These are phyloP conservation scores for Phycomyces blakesleeanus DNA, from an alignment of 192 early-diverging fungal genomes.

Conservation along the genomic window DNA sequence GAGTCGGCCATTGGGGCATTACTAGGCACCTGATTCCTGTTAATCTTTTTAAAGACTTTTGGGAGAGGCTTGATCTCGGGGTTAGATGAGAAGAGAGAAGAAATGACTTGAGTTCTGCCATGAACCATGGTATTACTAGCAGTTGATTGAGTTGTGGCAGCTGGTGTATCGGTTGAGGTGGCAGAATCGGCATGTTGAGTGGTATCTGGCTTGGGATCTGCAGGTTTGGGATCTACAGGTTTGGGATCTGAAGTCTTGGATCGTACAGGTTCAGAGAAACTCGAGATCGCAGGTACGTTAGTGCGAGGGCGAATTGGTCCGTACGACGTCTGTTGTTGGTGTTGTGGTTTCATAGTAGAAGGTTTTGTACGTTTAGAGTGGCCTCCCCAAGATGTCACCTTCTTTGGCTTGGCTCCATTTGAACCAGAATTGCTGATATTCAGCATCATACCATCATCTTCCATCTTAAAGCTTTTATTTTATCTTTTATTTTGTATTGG, in stretches of 20 bases:
- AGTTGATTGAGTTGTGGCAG: slow-evolving; percentile 19
- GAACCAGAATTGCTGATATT: slow-evolving; percentile 51
- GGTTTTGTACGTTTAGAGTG: slow-evolving; percentile 32
- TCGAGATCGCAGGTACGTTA: slow-evolving; percentile 5
- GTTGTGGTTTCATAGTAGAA: slow-evolving; percentile 9
- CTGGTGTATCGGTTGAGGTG: slow-evolving; percentile 12
- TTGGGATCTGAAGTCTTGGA: slow-evolving; percentile 36
- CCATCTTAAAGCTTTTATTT: slow-evolving; percentile 48
- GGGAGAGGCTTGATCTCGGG: slow-evolving; percentile 43
- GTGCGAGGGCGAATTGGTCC: background rate
- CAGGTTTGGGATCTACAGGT: slow-evolving; percentile 16
- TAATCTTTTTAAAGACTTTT: slow-evolving; percentile 20
- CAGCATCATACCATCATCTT: slow-evolving; percentile 69
- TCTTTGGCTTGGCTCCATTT: slow-evolving; percentile 19
- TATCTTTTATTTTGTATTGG: background rate
- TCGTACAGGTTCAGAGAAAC: background rate
- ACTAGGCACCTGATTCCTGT: slow-evolving; percentile 36
- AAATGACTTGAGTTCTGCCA: slow-evolving; percentile 65
- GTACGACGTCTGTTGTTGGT: background rate
- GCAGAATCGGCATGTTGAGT: slow-evolving; percentile 24
- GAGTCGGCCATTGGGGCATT: slow-evolving; percentile 47
- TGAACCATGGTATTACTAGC: slow-evolving; percentile 37
- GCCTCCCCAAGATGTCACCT: slow-evolving; percentile 34
- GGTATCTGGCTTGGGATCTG: slow-evolving; percentile 25
- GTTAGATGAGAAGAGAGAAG: slow-evolving; percentile 81